Base-by-base conservation (phyloP, 441 rosid genomes). In the Metrosideros polymorpha region DNA sequence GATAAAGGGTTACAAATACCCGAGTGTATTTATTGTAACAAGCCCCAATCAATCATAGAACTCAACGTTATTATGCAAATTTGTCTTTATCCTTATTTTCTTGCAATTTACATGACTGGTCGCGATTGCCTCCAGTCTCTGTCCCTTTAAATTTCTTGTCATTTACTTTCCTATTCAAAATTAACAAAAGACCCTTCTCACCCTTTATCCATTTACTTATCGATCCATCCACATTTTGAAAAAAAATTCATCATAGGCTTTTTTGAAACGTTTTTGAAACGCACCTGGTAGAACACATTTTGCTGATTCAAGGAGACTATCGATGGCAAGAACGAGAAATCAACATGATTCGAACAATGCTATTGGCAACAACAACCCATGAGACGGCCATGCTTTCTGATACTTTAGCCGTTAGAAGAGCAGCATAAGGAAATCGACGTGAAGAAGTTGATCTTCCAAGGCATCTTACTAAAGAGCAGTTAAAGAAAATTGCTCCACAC, bases 121-220 rank as follows among this genome's bases (percentile, higher is more conserved):
- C 0, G 0, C 0, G 3, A 61, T 1, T 61, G 75, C 3, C 42
- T 30, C 6, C 0, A 0, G 5, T 30, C 2, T 30, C 75, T 0
- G 8, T 61, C 42, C 42, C 24, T 61, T 61, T 13, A n/a, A 61
- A 61, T 30, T 61, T 61, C 9, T 61, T 8, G 12, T 30, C 3
- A 61, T 19, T 30, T 61, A 30, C 12, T 17, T 61, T 30, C 9
- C 35, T 4, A 7, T 30, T 24, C 10, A 61, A 61, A 61, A 15
- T 61, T 8, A 30, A 61, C 2, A 61, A 30, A 7, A 1, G 75
- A 61, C 1, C 17, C 24, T 30, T 61, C 75, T 35, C 1, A 30
- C 17, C 75, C 24, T 61, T 30, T 15, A 61, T 61, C 35, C n/a
- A 14, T 29, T 6, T n/a, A 59, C 19, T 29, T 29, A 29, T 14